phyloP scores from a whole-genome alignment of 2,329 filamentous ascomycete genomes.

The Ilyonectria robusta region DNA sequence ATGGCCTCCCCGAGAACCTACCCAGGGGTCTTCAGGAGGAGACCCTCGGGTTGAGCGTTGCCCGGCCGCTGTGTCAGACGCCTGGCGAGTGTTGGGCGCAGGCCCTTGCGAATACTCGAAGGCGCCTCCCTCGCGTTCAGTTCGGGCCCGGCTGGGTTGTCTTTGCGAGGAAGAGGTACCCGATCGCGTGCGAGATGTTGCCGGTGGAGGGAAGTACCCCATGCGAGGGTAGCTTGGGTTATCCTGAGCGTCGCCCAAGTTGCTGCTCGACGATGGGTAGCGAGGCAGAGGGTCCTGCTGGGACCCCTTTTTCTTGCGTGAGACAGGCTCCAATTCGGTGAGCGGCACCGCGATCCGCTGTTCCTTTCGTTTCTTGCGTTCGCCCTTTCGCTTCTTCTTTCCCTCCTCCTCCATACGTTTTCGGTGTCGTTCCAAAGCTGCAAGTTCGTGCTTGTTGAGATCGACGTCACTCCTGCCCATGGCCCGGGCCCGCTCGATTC shows the following conservation, averaged over 20 bases:
- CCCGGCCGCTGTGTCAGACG: slow-evolving; percentile 59
- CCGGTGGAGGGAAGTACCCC: slow-evolving; percentile 66
- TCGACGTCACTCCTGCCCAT: slow-evolving; percentile 85
- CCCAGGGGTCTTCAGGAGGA: slow-evolving; percentile 52
- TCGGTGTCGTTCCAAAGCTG: slow-evolving; percentile 79
- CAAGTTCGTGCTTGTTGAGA: slow-evolving; percentile 84
- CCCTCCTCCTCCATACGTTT: slow-evolving; percentile 69
- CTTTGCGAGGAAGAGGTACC: slow-evolving; percentile 59
- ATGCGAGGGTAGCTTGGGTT: slow-evolving; percentile 60
- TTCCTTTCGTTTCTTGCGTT: slow-evolving; percentile 59
- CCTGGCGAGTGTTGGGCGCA: slow-evolving; percentile 54
- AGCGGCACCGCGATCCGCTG: slow-evolving; percentile 68
- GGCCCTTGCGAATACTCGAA: slow-evolving; percentile 60
- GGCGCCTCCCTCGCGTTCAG: slow-evolving; percentile 58
- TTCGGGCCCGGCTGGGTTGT: slow-evolving; percentile 50
- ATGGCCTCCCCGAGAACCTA: slow-evolving; percentile 38
- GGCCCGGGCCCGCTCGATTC: slow-evolving; percentile 83
- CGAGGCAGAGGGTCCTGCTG: slow-evolving; percentile 56
- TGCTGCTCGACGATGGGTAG: slow-evolving; percentile 55
- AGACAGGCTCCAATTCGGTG: slow-evolving; percentile 63
- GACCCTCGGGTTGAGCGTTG: slow-evolving; percentile 52
- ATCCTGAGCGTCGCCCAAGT: slow-evolving; percentile 54
- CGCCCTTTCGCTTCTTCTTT: slow-evolving; percentile 50
- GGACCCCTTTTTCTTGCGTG: slow-evolving; percentile 53
- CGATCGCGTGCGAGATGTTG: slow-evolving; percentile 57